Evolutionary conservation across 352 stramenopile species (phyloP), one percentile per base, ranked within the genome.

Genomic region (Phytopythium oedochilum): DNA sequence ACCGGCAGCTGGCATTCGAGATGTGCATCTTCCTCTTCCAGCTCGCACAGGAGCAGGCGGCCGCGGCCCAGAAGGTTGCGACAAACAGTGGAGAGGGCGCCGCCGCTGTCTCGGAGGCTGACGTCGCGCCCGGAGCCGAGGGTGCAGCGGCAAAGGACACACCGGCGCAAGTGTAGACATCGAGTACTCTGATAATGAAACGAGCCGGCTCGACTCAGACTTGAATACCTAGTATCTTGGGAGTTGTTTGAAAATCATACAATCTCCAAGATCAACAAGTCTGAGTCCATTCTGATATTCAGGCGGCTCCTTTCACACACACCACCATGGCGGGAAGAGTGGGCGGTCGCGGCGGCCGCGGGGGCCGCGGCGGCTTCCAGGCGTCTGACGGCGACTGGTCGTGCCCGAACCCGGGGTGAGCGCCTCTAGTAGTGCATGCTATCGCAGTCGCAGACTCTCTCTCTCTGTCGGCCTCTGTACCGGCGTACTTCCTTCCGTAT

Each of bases 341-440:
- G 43, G 67, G 70, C 9, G 59, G 64, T 34, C 63, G 68, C n/a
- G 63, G 67, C 28, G 61, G 73, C 17, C 59, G 66, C 23, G 67
- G 73, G 10, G 73, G 69, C 42, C 52, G 62, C 29, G 70, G 70
- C 15, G 63, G 76, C n/a, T 78, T 71, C 62, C 78, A 79, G 70
- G 65, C 75, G 46, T 78, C 63, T 23, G 78, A 90, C 8, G 81
- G 83, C 25, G 81, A 93, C 67, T 93, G 83, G 83, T 60, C 72
- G 51, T 93, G 83, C 46, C 81, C 83, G n/a, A 93, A 93, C 60
- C 75, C 81, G 50, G 78, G 79, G 83, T 90, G 53, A 22, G 60
- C 46, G 39, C 53, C 20, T 49, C 23, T 20, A 29, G 8, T 10
- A 3, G 42, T 17, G n/a, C n/a, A n/a, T 4, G 23, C 5, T 22